Conservation (phyloP, 2,329 filamentous ascomycete genomes). For the Alternaria sp. region DNA sequence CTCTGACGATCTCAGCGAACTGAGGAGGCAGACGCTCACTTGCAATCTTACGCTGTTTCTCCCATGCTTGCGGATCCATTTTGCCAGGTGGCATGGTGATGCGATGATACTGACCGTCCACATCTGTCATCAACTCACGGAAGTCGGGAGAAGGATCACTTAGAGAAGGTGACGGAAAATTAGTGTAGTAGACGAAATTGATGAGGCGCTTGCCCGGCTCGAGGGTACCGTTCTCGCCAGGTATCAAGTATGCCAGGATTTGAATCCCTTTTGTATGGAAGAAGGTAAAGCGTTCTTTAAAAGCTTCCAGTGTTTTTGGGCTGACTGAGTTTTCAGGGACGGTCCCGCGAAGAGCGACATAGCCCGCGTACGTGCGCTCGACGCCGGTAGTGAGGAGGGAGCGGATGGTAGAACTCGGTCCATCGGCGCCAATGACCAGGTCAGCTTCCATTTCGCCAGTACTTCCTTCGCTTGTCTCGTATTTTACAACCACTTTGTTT, state of each 20-base stretch:
- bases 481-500: constrained; percentile 28
- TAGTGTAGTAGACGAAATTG: constrained; percentile 60
- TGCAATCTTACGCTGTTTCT: constrained; percentile 46
- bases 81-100: constrained; percentile 56
- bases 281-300: constrained; percentile 53
- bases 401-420: constrained; percentile 43
- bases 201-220: constrained; percentile 53
- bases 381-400: constrained; percentile 28
- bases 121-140: constrained; percentile 56
- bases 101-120: constrained; percentile 50
- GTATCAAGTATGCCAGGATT: constrained; percentile 57
- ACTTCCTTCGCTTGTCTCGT: constrained; percentile 23
- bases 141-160: constrained; percentile 51
- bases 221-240: constrained; percentile 52
- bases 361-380: constrained; percentile 42
- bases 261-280: constrained; percentile 50
- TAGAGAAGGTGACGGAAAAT: constrained; percentile 41
- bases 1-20: constrained; percentile 53
- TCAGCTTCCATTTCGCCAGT: constrained; percentile 34
- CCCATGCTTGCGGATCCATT: constrained; percentile 52
- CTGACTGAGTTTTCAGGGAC: constrained; percentile 36
- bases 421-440: constrained; percentile 43
- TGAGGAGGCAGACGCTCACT: constrained; percentile 48
- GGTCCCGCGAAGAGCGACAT: constrained; percentile 45
- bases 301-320: constrained; percentile 31